These are phyloP conservation scores for Lantana camara DNA, from an alignment of 257 asterid genomes.

Conservation along the genomic window DNA sequence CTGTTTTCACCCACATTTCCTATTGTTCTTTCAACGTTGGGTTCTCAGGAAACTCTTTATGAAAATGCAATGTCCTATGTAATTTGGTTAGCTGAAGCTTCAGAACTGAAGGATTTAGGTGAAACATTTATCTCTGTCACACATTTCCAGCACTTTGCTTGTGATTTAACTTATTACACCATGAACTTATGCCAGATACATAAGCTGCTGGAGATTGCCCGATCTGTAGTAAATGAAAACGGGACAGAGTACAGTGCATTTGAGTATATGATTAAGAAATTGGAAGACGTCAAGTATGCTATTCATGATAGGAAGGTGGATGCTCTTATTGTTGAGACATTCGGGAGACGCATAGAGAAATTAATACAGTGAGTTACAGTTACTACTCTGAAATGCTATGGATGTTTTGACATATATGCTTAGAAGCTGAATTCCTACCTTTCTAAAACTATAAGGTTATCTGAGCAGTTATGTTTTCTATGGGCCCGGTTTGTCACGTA, in stretches of 20 bases:
- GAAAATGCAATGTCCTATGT: background rate
- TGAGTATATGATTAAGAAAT: slow-evolving; percentile 74
- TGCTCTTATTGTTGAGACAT: slow-evolving; percentile 97
- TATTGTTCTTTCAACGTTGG: background rate
- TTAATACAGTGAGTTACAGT: slow-evolving; percentile 80
- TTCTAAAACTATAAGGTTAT: slow-evolving; percentile 13
- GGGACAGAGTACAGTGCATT: slow-evolving; percentile 68
- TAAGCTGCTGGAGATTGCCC: slow-evolving; percentile 78
- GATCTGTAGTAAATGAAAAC: slow-evolving; percentile 73
- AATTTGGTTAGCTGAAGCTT: slow-evolving; percentile 19
- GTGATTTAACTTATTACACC: slow-evolving; percentile 30
- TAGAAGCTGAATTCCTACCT: slow-evolving; percentile 13
- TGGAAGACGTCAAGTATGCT: slow-evolving; percentile 86
- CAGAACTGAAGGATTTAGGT: slow-evolving; percentile 5
- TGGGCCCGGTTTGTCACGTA: slow-evolving; percentile 10
- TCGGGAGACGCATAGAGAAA: slow-evolving; percentile 95
- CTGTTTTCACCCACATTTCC: slow-evolving; percentile 18
- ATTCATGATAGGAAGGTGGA: slow-evolving; percentile 94
- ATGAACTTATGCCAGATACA: slow-evolving; percentile 64
- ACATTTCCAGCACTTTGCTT: slow-evolving; percentile 2
- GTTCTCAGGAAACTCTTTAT: slow-evolving; percentile 13
- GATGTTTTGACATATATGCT: slow-evolving; percentile 20
- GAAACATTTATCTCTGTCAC: slow-evolving; percentile 1
- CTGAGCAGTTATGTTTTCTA: slow-evolving; percentile 10
- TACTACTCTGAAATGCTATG: slow-evolving; percentile 23